These are phyloP conservation scores for Xerocomellus chrysenteron DNA, from an alignment of 768 basidiomycete species.

Conservation along the genomic window DNA sequence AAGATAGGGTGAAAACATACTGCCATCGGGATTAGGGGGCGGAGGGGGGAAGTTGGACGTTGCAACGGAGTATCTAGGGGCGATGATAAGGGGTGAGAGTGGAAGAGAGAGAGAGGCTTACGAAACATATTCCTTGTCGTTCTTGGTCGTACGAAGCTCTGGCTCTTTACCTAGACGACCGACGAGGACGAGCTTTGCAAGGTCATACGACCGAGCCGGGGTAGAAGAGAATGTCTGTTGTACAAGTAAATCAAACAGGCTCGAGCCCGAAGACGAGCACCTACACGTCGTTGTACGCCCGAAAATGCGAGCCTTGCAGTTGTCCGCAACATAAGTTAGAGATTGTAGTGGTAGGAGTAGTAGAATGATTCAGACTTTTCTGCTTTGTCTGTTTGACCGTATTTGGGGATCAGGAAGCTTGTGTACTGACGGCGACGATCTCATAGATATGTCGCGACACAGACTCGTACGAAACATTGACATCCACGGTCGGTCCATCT, in stretches of 20 bases:
- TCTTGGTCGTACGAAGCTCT: slow-evolving; percentile 64
- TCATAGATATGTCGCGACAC: slow-evolving; percentile 74
- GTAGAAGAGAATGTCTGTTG: slow-evolving; percentile 66
- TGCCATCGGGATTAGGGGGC: slow-evolving; percentile 57
- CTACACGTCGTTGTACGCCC: slow-evolving; percentile 48
- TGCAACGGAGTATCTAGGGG: slow-evolving; percentile 69
- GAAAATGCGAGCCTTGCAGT: slow-evolving; percentile 45
- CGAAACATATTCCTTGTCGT: slow-evolving; percentile 77
- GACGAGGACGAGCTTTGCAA: slow-evolving; percentile 76
- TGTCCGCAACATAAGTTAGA: slow-evolving; percentile 43
- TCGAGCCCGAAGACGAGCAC: slow-evolving; percentile 20
- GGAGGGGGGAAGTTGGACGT: slow-evolving; percentile 63
- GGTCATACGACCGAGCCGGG: slow-evolving; percentile 51
- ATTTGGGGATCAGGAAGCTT: slow-evolving; percentile 13
- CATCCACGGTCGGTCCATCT: slow-evolving; percentile 52
- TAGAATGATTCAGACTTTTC: not conserved
- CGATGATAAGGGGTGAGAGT: not conserved
- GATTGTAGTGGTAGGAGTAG: not conserved
- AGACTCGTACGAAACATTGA: slow-evolving; percentile 86
- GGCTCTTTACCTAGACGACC: slow-evolving; percentile 74
- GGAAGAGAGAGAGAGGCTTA: slow-evolving; percentile 36
- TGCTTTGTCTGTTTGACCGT: slow-evolving; percentile 14
- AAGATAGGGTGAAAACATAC: slow-evolving; percentile 38
- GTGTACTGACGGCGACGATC: slow-evolving; percentile 1
- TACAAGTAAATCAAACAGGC: not conserved